Percentiles rank a stretch among this genome's conserved stretches.
Evolutionary conservation across 1,284 basidiomycete species (phyloP).

Genomic region (Coniferiporia weirii): DNA sequence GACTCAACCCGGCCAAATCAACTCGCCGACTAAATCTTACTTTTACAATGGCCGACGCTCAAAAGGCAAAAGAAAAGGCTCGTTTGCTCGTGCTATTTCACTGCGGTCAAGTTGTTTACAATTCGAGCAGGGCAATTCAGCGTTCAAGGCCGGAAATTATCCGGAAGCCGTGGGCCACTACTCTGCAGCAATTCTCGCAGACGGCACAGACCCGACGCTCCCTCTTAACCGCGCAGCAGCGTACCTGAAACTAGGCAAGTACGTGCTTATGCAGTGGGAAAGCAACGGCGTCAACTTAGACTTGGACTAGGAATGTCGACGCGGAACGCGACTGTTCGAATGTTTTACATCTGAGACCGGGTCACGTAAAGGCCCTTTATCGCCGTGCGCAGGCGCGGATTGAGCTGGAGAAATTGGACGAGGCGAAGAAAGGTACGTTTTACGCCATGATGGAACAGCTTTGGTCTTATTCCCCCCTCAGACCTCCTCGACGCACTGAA

Average conservation of each 20-base stretch:
- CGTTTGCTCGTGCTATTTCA: not conserved
- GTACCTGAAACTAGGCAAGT: conserved; percentile 84
- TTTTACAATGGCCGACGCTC: conserved; percentile 4
- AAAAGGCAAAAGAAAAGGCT: conserved; percentile 18
- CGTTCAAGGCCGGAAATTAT: conserved; percentile 52
- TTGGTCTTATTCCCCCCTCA: conserved; percentile 26
- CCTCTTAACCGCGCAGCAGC: conserved; percentile 77
- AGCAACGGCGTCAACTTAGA: conserved; percentile 9
- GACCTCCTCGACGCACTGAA: conserved; percentile 54
- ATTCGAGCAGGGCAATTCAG: conserved; percentile 47
- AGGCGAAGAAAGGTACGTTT: conserved; percentile 52
- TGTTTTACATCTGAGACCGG: conserved; percentile 45
- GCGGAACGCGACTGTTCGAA: conserved; percentile 68
- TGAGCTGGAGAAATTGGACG: conserved; percentile 43
- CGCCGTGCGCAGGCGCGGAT: conserved; percentile 64
- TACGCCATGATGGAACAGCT: not conserved
- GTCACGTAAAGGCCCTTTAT: conserved; percentile 69
- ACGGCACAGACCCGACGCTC: conserved; percentile 59
- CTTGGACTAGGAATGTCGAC: conserved; percentile 52
- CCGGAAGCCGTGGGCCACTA: conserved; percentile 62
- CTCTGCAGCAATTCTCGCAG: conserved; percentile 62
- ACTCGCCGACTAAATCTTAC: not conserved
- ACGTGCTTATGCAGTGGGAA: conserved; percentile 30
- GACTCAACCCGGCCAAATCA: not conserved
- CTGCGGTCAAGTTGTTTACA: not conserved